These are phyloP conservation scores for Globisporangium iwayamae DNA, from an alignment of 352 stramenopile genomes.

Conservation along the genomic window DNA sequence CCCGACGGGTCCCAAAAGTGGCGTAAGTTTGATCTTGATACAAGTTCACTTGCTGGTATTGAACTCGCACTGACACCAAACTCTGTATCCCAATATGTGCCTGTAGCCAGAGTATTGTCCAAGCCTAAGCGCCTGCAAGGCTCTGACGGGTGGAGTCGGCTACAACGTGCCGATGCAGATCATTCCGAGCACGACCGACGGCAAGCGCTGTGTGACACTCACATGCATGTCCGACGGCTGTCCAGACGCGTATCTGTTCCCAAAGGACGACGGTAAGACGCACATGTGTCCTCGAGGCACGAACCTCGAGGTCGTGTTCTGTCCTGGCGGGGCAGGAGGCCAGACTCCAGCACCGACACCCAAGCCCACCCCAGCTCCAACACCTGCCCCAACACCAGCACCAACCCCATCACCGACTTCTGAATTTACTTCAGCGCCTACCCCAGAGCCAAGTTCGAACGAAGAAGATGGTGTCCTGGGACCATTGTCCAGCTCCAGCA, in stretches of 20 bases:
- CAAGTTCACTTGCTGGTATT: not conserved
- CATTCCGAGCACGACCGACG: constrained; percentile 27
- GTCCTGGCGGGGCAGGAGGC: constrained; percentile 38
- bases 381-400: constrained; percentile 26
- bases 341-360: constrained; percentile 18
- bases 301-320: constrained; percentile 59
- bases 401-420: constrained; percentile 28
- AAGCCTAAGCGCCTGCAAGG: constrained; percentile 51
- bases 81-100: not conserved
- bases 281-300: constrained; percentile 42
- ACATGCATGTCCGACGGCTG: constrained; percentile 55
- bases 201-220: constrained; percentile 41
- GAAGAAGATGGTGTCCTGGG: constrained; percentile 10
- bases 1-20: constrained; percentile 33
- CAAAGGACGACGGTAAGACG: constrained; percentile 73
- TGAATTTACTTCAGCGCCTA: constrained; percentile 24
- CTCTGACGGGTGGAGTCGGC: constrained; percentile 46
- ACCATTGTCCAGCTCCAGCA: constrained; percentile 9
- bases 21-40: not conserved
- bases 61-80: not conserved
- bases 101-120: constrained; percentile 46
- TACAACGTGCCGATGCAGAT: constrained; percentile 75
- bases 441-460: constrained; percentile 13
- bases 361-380: constrained; percentile 14
- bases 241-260: constrained; percentile 55